Base-by-base conservation (phyloP, 1,139 yeast species). In the Schizosaccharomyces versatilis region DNA sequence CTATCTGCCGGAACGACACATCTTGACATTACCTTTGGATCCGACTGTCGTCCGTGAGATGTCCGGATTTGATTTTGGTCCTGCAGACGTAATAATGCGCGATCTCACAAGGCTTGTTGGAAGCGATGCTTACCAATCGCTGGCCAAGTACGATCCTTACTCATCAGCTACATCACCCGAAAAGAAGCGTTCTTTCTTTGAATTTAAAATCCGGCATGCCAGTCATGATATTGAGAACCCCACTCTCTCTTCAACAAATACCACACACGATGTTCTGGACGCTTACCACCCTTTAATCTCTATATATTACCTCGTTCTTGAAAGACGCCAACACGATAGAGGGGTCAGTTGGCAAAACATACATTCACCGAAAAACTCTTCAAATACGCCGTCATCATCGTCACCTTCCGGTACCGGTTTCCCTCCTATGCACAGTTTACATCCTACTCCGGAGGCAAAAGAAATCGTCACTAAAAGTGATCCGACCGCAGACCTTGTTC, bases 241-340 rank as follows among this genome's bases (percentile, higher is more conserved):
- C 3, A 47, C 39, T 14, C 48, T 39, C 15, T 47, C 53, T 32
- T 47, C 19, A 9, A 42, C 32, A 10, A 19, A 32, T 24, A 44
- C 32, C 7, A 44, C 10, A 7, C 14, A 32, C 8, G 32, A 44
- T 44, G n/a, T 44, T 14, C 32, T 19, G 9, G 49, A 77, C 56
- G 94, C 93, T 0, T 90, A 76, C 67, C 95, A 86, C 67, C 97
- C 98, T 0, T 71, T 88, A 60, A 69, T 90, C 10, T 84, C 95
- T 1, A 81, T 90, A 42, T 93, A 93, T 66, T 82, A 77, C 64
- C 73, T 93, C 62, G 95, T 88, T 24, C 79, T 77, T 56, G 99
- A 90, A 68, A 78, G 77, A 62, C 76, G 94, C 76, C 83, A 72
- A 70, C 72, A 70, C 74, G 49, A 44, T 10, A 44, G n/a, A 32